A percentile compares a stretch with the other conserved stretches of the same genome.
Conservation (phyloP, 2,329 filamentous ascomycete genomes). For the Colletotrichum noveboracense region DNA sequence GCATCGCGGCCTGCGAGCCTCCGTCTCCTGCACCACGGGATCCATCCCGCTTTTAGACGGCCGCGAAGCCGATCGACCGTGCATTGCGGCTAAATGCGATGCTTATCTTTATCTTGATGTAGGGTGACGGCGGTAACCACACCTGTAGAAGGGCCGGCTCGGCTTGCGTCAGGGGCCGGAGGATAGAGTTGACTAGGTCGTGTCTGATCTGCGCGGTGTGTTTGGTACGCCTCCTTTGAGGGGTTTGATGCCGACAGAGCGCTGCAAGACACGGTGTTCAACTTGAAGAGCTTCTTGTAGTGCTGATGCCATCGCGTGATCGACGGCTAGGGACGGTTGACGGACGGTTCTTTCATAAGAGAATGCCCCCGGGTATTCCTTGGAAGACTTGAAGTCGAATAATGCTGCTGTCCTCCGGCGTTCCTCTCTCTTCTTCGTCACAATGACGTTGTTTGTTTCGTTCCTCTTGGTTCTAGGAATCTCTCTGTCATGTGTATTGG, state of each 20-base stretch:
- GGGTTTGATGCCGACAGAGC: not conserved
- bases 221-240: not conserved
- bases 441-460: not conserved
- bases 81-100: not conserved
- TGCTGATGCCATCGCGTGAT: not conserved
- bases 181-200: not conserved
- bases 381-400: not conserved
- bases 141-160: not conserved
- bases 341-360: not conserved
- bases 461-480: not conserved
- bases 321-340: not conserved
- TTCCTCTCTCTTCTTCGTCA: not conserved
- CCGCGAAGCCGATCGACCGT: not conserved
- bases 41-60: not conserved
- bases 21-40: not conserved
- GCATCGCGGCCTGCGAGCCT: slow-evolving; percentile 7
- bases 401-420: accelerated
- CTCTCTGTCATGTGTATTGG: not conserved
- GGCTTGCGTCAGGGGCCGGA: not conserved
- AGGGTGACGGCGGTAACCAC: not conserved
- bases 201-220: not conserved
- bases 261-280: not conserved
- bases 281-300: not conserved
- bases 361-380: not conserved
- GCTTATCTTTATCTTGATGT: not conserved